Evolutionary conservation across 2,329 filamentous ascomycete genomes (phyloP).

Genomic region (Colletotrichum somersetense): DNA sequence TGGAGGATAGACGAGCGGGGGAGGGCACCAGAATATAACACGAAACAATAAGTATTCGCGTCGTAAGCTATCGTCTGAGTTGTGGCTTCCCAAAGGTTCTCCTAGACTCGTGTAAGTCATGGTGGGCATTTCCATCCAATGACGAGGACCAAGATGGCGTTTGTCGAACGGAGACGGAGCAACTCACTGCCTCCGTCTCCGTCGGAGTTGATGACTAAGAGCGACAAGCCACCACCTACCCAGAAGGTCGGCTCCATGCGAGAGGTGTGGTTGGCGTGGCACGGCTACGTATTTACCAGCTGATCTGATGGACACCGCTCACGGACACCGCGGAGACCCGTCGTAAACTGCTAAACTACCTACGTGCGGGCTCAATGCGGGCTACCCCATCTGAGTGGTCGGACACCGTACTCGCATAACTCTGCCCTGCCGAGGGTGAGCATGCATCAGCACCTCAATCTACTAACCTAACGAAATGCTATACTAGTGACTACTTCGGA

Average conservation of each 20-base stretch:
- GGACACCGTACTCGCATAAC: conserved; percentile 20
- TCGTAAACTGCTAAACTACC: background rate
- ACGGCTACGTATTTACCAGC: background rate
- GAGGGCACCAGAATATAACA: background rate
- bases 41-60: conserved; percentile 12
- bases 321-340: conserved; percentile 6
- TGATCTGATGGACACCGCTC: background rate
- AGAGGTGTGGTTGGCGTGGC: background rate
- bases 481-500: conserved; percentile 6
- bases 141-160: background rate
- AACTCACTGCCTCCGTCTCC: conserved; percentile 28
- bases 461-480: too few species aligned
- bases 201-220: conserved; percentile 33
- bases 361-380: conserved; percentile 13
- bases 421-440: conserved; percentile 9
- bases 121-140: conserved; percentile 25
- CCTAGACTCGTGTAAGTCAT: conserved; percentile 38
- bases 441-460: background rate
- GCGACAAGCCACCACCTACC: background rate
- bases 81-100: conserved; percentile 19
- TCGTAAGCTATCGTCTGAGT: conserved; percentile 30
- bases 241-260: background rate
- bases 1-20: background rate
- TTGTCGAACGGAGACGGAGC: conserved; percentile 17
- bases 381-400: background rate